Evolutionary conservation across 2,329 filamentous ascomycete genomes (phyloP), one percentile per base, ranked within the genome.

Genomic region (Fusarium sarcochroum): DNA sequence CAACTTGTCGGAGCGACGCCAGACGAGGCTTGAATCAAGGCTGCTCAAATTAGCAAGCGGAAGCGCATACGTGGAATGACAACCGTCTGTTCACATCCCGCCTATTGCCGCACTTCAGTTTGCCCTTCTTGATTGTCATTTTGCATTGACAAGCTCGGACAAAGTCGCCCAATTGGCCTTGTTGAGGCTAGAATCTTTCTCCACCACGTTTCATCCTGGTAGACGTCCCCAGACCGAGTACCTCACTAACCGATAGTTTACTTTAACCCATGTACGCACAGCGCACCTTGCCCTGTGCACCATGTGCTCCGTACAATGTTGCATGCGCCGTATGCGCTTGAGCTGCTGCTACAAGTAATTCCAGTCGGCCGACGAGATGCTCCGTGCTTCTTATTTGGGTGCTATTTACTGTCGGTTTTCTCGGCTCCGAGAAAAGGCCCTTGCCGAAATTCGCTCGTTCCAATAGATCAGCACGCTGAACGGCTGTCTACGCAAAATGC

Each of bases 381-480:
- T 61, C 65, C 56, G 51, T 69, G 66, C 56, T 50, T 67, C 62
- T 60, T 30, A 46, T 45, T 65, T 49, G 18, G 23, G 32, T 42
- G 30, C 27, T 30, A 30, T 30, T 30, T 30, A 30, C 10, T 30
- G 51, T 62, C 63, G 58, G 63, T 58, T 65, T 58, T 58, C 55
- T 73, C 70, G 70, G 70, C 70, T 73, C 70, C 70, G 70, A 73
- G 27, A 51, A 27, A 51, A 52, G 17, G 30, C 44, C 40, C 41
- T 49, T 21, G 20, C 51, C 34, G 51, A 60, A 62, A 23, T 55
- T 55, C 57, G 47, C 34, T 47, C 27, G 40, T 25, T 42, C 42
- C 18, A 32, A n/a, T 15, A 21, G 44, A 46, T 30, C 42, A 32
- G 42, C 42, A 32, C 37, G 47, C 57, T 50, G 37, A 37, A 38